Base-by-base conservation (phyloP, 768 basidiomycete species). In the Chalciporus pseudorubinellus region DNA sequence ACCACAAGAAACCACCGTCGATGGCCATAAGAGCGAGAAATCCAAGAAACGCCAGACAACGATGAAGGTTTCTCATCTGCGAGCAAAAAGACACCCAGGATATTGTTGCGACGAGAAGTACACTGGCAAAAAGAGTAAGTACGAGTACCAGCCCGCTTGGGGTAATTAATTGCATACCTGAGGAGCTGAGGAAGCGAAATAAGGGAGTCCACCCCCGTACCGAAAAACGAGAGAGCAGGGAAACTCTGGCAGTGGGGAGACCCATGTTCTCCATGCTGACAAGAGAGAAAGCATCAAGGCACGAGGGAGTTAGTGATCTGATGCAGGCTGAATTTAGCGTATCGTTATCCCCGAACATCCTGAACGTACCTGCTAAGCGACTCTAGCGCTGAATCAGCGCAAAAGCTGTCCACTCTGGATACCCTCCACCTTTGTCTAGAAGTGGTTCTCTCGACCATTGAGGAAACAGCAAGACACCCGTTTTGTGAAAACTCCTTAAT, bases 151-250 rank as follows among this genome's bases (percentile, higher is more conserved):
- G 9, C 3, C 6, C 26, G 26, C 3, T 26, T 7, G 6, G 24
- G 26, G 26, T 26, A 26, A 26, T 26, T 9, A 26, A 26, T 6
- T 6, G 9, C 26, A 7, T 26, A 65, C 62, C 64, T 67, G 18
- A 68, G 58, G 22, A 64, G 54, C 52, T 68, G 66, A 10, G 66
- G 66, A 42, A 67, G 59, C 14, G 62, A 38, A 12, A 67, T 57
- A 33, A 67, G 59, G 28, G 66, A 64, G 20, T 67, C 66, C 34
- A 67, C 66, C 34, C 66, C 46, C 66, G 68, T 58, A 14, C 63
- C 63, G 34, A 67, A 68, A 59, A 68, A 68, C 14, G 64, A 65
- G 39, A 67, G 55, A 3, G 65, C 66, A 1, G 65, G 65, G 39
- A 67, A 16, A 67, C 46, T 38, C 59, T 66, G 12, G 59, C 52